Evolutionary conservation across 305 asterid genomes (phyloP), one percentile per base, ranked within the genome.

Genomic region (Fraxinus velutina): DNA sequence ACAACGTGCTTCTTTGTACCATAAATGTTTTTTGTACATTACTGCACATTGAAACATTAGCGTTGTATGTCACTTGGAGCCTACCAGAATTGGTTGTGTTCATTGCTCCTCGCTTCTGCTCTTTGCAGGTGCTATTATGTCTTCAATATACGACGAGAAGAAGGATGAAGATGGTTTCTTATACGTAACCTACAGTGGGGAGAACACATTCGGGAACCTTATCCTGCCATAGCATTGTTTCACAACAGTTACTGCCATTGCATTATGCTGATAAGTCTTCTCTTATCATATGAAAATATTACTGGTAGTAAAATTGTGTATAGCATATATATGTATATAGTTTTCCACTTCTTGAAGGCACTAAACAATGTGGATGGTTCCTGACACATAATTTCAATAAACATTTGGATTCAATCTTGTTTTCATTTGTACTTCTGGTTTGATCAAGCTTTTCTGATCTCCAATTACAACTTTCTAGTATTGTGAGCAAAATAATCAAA

Each of bases 111-210:
- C 62, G 24, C 5, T 3, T 6, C 19, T 9, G 21, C 32, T 42
- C 29, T 27, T 24, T 15, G 50, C 78, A 86, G 89, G 80, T 47
- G 88, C 92, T 6, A 81, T 90, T 85, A 84, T 90, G 90, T 88
- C 91, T 24, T 83, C 91, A 52, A 85, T 89, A 34, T 89, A 88
- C 6, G 91, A 86, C 73, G 92, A 88, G 32, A 84, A 89, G 84
- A 86, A 89, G 80, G 92, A 88, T 47, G 90, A 88, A 78, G 92
- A 89, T 88, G 92, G 92, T 21, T 89, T 89, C 81, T 89, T 89
- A 73, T 89, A 89, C 60, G 85, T 89, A 85, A 88, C 92, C 64
- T 89, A 89, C 83, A 88, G 92, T 30, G 92, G 92, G 6, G 92
- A 89, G 86, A 89, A 88, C 79, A 89, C 92, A 1, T 89, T 89